A percentile compares a stretch with the other conserved stretches of the same genome.
Conservation (phyloP, 2,329 filamentous ascomycete species). For the Ophiostoma piceae region DNA sequence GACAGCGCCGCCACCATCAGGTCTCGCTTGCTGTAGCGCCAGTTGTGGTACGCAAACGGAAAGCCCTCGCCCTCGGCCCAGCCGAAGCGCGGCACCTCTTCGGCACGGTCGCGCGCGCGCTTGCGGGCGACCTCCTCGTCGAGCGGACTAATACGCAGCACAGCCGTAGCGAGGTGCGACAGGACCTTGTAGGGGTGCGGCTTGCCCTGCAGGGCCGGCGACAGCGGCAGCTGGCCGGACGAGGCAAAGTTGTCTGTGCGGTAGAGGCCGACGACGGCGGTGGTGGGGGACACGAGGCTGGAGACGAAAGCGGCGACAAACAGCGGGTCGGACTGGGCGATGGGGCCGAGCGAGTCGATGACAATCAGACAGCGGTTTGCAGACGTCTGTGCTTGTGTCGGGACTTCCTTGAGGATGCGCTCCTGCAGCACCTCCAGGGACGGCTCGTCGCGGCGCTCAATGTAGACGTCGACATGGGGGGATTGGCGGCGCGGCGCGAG, state of each 20-base stretch:
- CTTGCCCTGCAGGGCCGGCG: conserved; percentile 47
- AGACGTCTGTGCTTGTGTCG: background rate
- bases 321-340: conserved; percentile 51
- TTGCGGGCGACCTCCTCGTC: conserved; percentile 69
- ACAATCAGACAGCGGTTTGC: conserved; percentile 60
- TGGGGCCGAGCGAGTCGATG: conserved; percentile 70
- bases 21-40: conserved; percentile 17
- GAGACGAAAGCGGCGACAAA: conserved; percentile 65
- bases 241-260: conserved; percentile 57
- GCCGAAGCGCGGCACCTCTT: conserved; percentile 72
- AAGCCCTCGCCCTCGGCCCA: conserved; percentile 75
- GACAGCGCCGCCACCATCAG: conserved; percentile 30
- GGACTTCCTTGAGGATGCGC: conserved; percentile 45
- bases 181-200: conserved; percentile 68
- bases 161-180: conserved; percentile 79
- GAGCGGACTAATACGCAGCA: conserved; percentile 69
- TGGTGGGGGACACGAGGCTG: conserved; percentile 57
- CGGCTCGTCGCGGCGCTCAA: conserved; percentile 59
- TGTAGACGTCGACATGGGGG: conserved; percentile 59
- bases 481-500: conserved; percentile 68
- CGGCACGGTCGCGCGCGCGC: conserved; percentile 68
- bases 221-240: background rate
- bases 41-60: conserved; percentile 60
- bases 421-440: conserved; percentile 50
- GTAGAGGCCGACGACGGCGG: conserved; percentile 73